phyloP scores from a whole-genome alignment of 106 monocot genomes.

The Chionographis japonica region DNA sequence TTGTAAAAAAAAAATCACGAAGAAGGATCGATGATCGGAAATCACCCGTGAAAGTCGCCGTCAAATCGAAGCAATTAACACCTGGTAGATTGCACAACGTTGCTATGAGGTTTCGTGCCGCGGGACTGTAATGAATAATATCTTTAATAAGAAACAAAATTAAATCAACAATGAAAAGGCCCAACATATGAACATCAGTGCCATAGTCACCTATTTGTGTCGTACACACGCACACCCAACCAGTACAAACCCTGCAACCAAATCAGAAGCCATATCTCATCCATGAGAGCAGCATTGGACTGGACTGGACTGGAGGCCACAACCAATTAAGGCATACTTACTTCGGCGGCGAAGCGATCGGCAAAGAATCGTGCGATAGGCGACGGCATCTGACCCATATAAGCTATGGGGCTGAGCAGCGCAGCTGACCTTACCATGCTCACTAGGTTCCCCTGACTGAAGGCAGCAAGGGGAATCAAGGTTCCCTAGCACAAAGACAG shows the following conservation, averaged over 20 bases:
- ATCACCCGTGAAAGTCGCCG: conserved; percentile 34
- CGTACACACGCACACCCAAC: too few relatives aligned
- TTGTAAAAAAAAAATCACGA: neutral
- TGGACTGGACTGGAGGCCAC: too few relatives aligned
- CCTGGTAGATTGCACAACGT: conserved; percentile 20
- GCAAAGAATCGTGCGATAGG: conserved; percentile 16
- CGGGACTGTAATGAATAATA: conserved; percentile 11
- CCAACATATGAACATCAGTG: too few relatives aligned
- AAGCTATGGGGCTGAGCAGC: conserved; percentile 52
- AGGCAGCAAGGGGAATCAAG: conserved; percentile 32
- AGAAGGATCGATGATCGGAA: neutral
- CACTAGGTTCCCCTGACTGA: conserved; percentile 24
- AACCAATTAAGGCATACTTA: too few relatives aligned
- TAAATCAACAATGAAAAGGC: too few relatives aligned
- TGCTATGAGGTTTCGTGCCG: conserved; percentile 14
- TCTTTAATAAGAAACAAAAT: neutral
- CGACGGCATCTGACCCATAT: conserved; percentile 33
- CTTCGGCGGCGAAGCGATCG: too few relatives aligned
- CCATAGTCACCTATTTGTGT: too few relatives aligned
- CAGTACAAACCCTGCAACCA: too few relatives aligned
- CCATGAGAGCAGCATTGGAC: too few relatives aligned
- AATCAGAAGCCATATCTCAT: too few relatives aligned
- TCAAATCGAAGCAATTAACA: conserved; percentile 39
- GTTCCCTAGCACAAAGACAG: conserved; percentile 36
- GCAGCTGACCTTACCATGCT: conserved; percentile 43